A percentile compares a stretch with the other conserved stretches of the same genome.
phyloP scores from a whole-genome alignment of 129 eudicot genomes.

The Flaveria trinervia region DNA sequence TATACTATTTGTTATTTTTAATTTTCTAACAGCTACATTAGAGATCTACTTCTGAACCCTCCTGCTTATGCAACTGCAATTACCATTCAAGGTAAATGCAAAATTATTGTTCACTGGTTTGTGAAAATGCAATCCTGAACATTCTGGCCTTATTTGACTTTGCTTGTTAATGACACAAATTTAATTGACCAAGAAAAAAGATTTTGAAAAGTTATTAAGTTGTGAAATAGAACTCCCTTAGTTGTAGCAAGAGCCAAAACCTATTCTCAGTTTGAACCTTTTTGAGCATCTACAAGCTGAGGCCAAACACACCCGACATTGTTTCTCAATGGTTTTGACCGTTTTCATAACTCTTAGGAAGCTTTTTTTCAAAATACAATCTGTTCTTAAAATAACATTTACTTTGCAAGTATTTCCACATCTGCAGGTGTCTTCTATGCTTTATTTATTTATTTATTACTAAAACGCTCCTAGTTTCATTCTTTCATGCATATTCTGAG shows the following conservation, averaged over 20 bases:
- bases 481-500: conserved; percentile 20
- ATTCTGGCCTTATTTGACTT: conserved; percentile 12
- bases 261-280: background rate
- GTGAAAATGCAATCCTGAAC: conserved; percentile 16
- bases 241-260: conserved; percentile 23
- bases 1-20: background rate
- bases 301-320: conserved; percentile 1
- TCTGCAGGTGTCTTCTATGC: conserved; percentile 1
- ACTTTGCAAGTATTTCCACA: background rate
- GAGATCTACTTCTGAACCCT: conserved; percentile 96
- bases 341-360: conserved; percentile 3
- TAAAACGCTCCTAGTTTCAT: background rate
- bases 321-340: conserved; percentile 4
- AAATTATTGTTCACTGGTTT: conserved; percentile 18
- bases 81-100: conserved; percentile 74
- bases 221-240: background rate
- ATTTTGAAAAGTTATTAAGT: background rate
- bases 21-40: conserved; percentile 58
- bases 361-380: conserved; percentile 7
- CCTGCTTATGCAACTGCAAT: conserved; percentile 85
- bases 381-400: background rate
- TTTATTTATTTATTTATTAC: background rate
- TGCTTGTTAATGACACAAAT: conserved; percentile 2
- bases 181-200: background rate
- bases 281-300: conserved; percentile 13